A percentile compares a stretch with the other conserved stretches of the same genome.
These are phyloP conservation scores for Trifolium subterraneum DNA, from an alignment of 306 rosid genomes.

Conservation along the genomic window DNA sequence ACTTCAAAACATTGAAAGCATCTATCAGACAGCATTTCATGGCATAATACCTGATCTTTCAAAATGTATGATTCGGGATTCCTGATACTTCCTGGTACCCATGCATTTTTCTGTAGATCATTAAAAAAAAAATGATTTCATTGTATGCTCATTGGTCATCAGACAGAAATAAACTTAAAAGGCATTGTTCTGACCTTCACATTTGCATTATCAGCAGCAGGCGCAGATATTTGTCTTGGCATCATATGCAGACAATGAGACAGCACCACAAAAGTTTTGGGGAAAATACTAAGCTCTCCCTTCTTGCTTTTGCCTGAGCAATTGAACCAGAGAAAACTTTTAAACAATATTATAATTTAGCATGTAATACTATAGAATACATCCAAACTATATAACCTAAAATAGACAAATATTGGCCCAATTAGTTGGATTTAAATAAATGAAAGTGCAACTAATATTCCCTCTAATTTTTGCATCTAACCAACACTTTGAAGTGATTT, in stretches of 20 bases:
- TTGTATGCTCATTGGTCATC: conserved; percentile 11
- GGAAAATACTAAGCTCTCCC: conserved; percentile 89
- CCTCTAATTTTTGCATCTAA: conserved; percentile 1
- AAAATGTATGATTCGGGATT: conserved; percentile 80
- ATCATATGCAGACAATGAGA: conserved; percentile 89
- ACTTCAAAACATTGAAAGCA: neutral
- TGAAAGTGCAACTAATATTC: neutral
- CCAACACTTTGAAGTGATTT: neutral
- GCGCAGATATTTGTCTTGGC: conserved; percentile 77
- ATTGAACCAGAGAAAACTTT: conserved; percentile 44
- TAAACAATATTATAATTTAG: conserved; percentile 6
- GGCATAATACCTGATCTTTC: conserved; percentile 61
- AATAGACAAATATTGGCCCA: too few species aligned
- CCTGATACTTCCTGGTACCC: conserved; percentile 84
- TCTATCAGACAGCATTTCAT: neutral
- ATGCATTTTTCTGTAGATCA: conserved; percentile 56
- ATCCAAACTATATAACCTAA: neutral
- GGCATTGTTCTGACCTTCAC: conserved; percentile 60
- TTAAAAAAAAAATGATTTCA: conserved; percentile 20
- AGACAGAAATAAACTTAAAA: conserved; percentile 26
- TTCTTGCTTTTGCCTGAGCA: conserved; percentile 88
- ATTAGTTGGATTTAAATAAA: too few species aligned
- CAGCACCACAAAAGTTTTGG: conserved; percentile 63
- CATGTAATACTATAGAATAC: neutral
- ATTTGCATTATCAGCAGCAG: conserved; percentile 63